Evolutionary conservation across 1,284 basidiomycete genomes (phyloP).

Genomic region (Flammula alnicola): DNA sequence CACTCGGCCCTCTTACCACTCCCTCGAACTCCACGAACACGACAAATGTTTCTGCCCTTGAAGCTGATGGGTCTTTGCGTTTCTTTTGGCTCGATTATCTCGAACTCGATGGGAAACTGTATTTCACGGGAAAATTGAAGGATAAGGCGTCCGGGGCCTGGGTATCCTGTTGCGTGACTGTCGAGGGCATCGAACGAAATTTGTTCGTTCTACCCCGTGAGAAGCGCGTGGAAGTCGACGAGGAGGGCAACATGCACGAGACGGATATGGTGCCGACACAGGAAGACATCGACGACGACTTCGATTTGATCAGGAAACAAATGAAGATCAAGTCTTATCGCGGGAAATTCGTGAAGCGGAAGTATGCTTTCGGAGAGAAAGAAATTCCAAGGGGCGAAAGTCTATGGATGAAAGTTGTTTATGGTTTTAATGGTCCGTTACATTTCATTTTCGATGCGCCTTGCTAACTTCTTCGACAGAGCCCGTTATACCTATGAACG

Average conservation of each 20-base stretch:
- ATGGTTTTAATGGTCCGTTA: conserved; percentile 76
- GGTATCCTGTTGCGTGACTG: conserved; percentile 88
- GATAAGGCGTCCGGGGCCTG: conserved; percentile 72
- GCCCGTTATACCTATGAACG: conserved; percentile 68
- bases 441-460: background rate
- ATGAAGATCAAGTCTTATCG: conserved; percentile 80
- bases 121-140: conserved; percentile 88
- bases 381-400: conserved; percentile 83
- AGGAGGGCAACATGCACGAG: conserved; percentile 61
- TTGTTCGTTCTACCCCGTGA: conserved; percentile 90
- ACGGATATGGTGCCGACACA: conserved; percentile 77
- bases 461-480: conserved; percentile 36
- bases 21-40: conserved; percentile 47
- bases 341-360: conserved; percentile 85
- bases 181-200: conserved; percentile 89
- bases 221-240: conserved; percentile 64
- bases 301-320: conserved; percentile 79
- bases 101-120: conserved; percentile 78
- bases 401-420: conserved; percentile 93
- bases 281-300: conserved; percentile 83
- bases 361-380: conserved; percentile 91
- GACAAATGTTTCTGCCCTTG: conserved; percentile 60
- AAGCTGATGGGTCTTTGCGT: conserved; percentile 81
- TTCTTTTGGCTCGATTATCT: conserved; percentile 96
- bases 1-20: conserved; percentile 50